Base-by-base conservation (phyloP, 257 asterid genomes). In the Nyctanthes arbortristis region DNA sequence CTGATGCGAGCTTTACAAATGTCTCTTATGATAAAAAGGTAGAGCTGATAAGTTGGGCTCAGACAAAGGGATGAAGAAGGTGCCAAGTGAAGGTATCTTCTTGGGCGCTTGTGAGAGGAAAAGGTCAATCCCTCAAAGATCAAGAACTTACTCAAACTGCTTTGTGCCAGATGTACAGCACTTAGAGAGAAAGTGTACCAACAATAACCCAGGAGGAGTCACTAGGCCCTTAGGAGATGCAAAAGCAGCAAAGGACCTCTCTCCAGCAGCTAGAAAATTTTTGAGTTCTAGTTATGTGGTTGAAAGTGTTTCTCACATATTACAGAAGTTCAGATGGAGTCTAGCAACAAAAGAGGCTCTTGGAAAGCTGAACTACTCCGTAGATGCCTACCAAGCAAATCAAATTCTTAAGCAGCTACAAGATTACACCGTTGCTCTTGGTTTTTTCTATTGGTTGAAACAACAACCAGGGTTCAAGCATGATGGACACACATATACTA, bases 401-500 rank as follows among this genome's bases (percentile, higher is more conserved):
- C 97, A 93, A 81, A 78, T 93, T 63, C 96, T 93, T 3, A 91
- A 93, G 85, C 84, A 87, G 83, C 87, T 93, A 66, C 86, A 85
- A 37, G 97, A 91, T 79, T 77, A 86, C 60, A 76, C 66, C 0
- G 93, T 87, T 39, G 99, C 99, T 70, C 81, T 87, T 12, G 88
- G 87, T 14, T 93, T 91, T 78, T 93, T 93, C 85, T 74, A 93
- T 78, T 93, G 97, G 96, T 74, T 91, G 78, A 87, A 91, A 74
- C 70, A 74, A 36, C 88, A 85, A 77, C 90, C 87, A 0, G 95
- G 99, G 10, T 93, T 87, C 78, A 91, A 84, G 82, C 99, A 93
- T 20, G 99, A 93, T 29, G 96, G 96, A 0, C 97, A 91, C 63
- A 91, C 97, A 0, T 93, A 93, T 73, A 93, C 99, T 54, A 93